A percentile compares a stretch with the other conserved stretches of the same genome.
phyloP scores from a whole-genome alignment of 1,284 basidiomycete genomes.

The Hypsizygus ulmarius region DNA sequence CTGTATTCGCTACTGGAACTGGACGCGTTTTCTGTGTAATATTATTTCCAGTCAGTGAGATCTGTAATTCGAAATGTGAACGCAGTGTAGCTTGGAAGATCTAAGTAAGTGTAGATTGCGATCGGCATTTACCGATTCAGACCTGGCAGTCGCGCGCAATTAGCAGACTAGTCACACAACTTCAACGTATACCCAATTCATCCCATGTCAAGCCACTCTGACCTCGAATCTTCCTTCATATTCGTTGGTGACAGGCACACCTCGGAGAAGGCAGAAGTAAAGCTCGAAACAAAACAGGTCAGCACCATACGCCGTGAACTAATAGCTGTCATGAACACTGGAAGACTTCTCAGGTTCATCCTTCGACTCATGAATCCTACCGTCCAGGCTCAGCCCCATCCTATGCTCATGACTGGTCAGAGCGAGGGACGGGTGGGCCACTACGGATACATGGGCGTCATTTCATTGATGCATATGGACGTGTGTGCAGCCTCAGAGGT shows the following conservation, averaged over 20 bases:
- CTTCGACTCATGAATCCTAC: slow-evolving; percentile 43
- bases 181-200: slow-evolving; percentile 8
- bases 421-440: slow-evolving; percentile 52
- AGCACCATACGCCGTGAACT: neutral
- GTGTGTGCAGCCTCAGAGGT: slow-evolving; percentile 75
- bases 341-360: slow-evolving; percentile 30
- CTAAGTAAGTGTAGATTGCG: no score
- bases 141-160: neutral
- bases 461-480: slow-evolving; percentile 74
- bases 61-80: no score
- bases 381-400: slow-evolving; percentile 43
- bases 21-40: no score
- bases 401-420: slow-evolving; percentile 76
- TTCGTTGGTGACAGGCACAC: slow-evolving; percentile 22
- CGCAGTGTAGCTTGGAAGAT: no score
- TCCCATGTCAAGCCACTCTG: slow-evolving; percentile 13
- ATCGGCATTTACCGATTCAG: neutral
- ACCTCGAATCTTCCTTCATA: slow-evolving; percentile 31
- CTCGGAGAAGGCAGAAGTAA: neutral
- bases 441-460: slow-evolving; percentile 64
- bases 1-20: no score
- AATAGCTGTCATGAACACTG: neutral
- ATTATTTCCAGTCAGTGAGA: no score
- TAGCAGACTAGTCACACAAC: neutral
- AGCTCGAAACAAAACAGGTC: slow-evolving; percentile 3